Conservation (phyloP, 805 yeast species). For the Saccharomycopsis schoenii region DNA sequence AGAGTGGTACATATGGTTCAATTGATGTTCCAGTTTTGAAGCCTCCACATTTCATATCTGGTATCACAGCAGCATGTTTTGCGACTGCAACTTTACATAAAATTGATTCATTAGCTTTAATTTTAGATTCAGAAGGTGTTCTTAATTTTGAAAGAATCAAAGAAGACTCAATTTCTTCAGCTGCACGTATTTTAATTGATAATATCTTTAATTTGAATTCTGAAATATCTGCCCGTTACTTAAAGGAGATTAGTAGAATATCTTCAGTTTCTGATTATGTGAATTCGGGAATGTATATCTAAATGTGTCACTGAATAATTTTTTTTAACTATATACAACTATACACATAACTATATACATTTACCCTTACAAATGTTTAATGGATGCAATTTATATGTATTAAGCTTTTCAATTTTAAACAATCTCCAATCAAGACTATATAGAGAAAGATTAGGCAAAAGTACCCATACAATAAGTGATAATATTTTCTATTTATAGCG, state of each 20-base stretch:
- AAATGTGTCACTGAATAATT: neutral
- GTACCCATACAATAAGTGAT: too few relatives aligned
- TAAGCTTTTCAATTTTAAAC: neutral
- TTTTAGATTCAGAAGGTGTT: constrained; percentile 52
- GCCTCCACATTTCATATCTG: constrained; percentile 58
- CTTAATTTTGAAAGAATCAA: constrained; percentile 42
- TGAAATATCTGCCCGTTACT: neutral
- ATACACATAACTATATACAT: neutral
- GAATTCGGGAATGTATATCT: constrained; percentile 12
- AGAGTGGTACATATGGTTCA: constrained; percentile 19
- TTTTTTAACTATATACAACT: too few relatives aligned
- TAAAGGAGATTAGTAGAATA: neutral
- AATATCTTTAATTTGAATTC: neutral
- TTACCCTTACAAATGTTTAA: neutral
- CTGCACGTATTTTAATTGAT: constrained; percentile 1
- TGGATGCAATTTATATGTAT: neutral
- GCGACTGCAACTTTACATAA: constrained; percentile 20
- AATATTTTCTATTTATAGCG: too few relatives aligned
- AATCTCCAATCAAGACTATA: neutral
- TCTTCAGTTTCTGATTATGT: constrained; percentile 3
- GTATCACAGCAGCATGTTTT: constrained; percentile 39
- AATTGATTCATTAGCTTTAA: constrained; percentile 20
- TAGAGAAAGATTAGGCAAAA: neutral
- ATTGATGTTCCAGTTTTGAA: constrained; percentile 24
- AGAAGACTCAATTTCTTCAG: constrained; percentile 22